A percentile compares a stretch with the other conserved stretches of the same genome.
phyloP scores from a whole-genome alignment of 805 yeast genomes.

The Grigorovia transvaalensis region DNA sequence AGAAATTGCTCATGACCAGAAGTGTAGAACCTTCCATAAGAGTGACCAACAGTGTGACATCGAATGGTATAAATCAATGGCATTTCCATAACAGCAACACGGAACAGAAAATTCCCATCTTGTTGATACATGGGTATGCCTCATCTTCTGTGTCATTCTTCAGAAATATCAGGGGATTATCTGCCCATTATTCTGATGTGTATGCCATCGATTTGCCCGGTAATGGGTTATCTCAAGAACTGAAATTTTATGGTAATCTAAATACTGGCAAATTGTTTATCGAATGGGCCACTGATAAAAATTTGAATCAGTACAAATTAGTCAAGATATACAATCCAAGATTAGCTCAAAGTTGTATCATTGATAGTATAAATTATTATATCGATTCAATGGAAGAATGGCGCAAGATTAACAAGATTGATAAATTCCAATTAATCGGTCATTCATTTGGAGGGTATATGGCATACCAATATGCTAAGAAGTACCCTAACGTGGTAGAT shows the following conservation, averaged over 20 bases:
- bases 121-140: conserved; percentile 85
- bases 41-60: conserved; percentile 9
- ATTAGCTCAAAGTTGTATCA: neutral
- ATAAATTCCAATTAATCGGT: conserved; percentile 53
- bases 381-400: conserved; percentile 52
- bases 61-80: conserved; percentile 24
- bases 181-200: conserved; percentile 38
- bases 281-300: neutral
- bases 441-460: conserved; percentile 76
- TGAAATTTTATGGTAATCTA: neutral
- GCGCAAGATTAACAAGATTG: conserved; percentile 41
- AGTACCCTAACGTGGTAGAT: conserved; percentile 44
- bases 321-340: neutral
- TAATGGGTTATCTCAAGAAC: conserved; percentile 46
- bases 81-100: conserved; percentile 18
- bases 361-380: conserved; percentile 44
- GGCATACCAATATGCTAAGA: conserved; percentile 51
- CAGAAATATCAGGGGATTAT: conserved; percentile 50
- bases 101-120: conserved; percentile 22
- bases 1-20: conserved; percentile 14
- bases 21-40: conserved; percentile 2
- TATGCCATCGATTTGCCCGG: conserved; percentile 66
- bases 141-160: conserved; percentile 78
- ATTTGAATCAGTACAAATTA: neutral
- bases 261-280: neutral